Conservation (phyloP, 2,329 filamentous ascomycete genomes). For the Scleromitrula shiraiana region DNA sequence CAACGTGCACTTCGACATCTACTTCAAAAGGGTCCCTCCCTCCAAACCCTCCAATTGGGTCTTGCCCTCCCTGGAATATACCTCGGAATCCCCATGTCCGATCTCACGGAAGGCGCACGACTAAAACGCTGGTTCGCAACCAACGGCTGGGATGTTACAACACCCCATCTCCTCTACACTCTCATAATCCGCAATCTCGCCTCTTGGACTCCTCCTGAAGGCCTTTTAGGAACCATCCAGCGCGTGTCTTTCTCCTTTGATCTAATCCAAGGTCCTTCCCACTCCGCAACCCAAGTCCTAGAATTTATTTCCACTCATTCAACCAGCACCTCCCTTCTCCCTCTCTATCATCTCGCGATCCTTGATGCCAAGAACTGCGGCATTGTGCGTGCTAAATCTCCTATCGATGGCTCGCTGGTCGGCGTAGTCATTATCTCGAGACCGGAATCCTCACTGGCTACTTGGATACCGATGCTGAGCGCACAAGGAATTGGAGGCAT, state of each 20-base stretch:
- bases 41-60: conserved; percentile 77
- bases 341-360: conserved; percentile 59
- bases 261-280: conserved; percentile 55
- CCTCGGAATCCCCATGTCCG: conserved; percentile 66
- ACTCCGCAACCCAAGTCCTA: conserved; percentile 46
- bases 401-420: conserved; percentile 51
- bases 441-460: conserved; percentile 47
- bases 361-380: conserved; percentile 52
- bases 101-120: conserved; percentile 39
- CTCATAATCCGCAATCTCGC: conserved; percentile 53
- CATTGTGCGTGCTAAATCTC: conserved; percentile 57
- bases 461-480: conserved; percentile 49
- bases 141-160: conserved; percentile 73
- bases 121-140: conserved; percentile 76
- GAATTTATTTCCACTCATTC: conserved; percentile 49
- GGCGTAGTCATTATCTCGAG: conserved; percentile 60
- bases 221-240: conserved; percentile 50
- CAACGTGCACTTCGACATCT: conserved; percentile 74
- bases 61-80: conserved; percentile 78
- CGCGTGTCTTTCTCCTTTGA: conserved; percentile 49
- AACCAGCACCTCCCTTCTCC: conserved; percentile 53
- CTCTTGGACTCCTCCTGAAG: conserved; percentile 53
- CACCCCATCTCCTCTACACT: conserved; percentile 54
- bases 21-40: conserved; percentile 61
- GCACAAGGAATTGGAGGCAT: conserved; percentile 46